A percentile compares a stretch with the other conserved stretches of the same genome.
phyloP scores from a whole-genome alignment of 1,284 basidiomycete species.

The Cystobasidium sp. region DNA sequence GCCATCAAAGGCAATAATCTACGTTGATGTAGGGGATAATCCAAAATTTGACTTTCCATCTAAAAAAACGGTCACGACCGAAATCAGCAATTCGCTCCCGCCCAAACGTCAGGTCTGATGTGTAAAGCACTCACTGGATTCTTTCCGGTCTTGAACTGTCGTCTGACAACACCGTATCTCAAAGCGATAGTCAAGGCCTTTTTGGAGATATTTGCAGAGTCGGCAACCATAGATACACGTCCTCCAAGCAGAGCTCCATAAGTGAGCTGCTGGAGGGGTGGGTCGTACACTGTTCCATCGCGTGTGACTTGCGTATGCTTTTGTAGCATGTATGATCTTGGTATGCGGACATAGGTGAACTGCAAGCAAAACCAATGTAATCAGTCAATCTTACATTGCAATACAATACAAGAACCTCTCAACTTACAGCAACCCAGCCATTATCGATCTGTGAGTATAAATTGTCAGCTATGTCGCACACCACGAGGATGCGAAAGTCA shows the following conservation, averaged over 20 bases:
- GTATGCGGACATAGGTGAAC: slow-evolving; percentile 65
- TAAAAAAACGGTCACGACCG: no score
- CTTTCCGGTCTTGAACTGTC: slow-evolving; percentile 62
- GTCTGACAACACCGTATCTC: slow-evolving; percentile 63
- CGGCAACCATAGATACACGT: slow-evolving; percentile 63
- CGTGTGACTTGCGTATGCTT: slow-evolving; percentile 65
- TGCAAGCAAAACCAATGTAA: slow-evolving; percentile 48
- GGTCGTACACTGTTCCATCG: slow-evolving; percentile 59
- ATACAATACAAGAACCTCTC: no score
- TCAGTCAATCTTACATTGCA: background rate
- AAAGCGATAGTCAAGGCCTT: slow-evolving; percentile 64
- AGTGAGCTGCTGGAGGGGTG: slow-evolving; percentile 64
- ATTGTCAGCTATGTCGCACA: slow-evolving; percentile 3
- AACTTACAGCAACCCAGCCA: slow-evolving; percentile 36
- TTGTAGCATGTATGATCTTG: slow-evolving; percentile 65
- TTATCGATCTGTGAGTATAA: slow-evolving; percentile 18
- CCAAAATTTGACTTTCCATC: slow-evolving; percentile 63
- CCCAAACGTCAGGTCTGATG: no score
- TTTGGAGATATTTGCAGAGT: slow-evolving; percentile 63
- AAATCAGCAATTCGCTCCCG: no score
- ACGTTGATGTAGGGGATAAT: slow-evolving; percentile 66
- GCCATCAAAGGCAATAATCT: slow-evolving; percentile 64
- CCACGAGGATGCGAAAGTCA: no score
- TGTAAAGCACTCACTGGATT: slow-evolving; percentile 56
- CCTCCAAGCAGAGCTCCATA: slow-evolving; percentile 65